Evolutionary conservation across 2,329 filamentous ascomycete genomes (phyloP), one percentile per base, ranked within the genome.

Genomic region (Mariannaea elegans): DNA sequence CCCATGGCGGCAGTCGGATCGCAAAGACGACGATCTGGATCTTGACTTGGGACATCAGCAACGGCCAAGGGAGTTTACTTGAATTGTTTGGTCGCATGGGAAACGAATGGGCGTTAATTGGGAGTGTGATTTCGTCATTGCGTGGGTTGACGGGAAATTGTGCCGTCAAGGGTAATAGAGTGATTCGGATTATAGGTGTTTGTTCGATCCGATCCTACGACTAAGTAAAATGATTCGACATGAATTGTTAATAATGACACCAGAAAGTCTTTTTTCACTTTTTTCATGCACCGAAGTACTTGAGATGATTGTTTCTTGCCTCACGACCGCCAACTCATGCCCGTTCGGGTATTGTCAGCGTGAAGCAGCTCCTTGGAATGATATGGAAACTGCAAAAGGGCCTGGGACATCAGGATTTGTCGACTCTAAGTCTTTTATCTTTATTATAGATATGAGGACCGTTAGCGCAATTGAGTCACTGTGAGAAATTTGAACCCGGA

Each of bases 51-150:
- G 72, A 6, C 66, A 64, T 41, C 65, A 66, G 42, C 73, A 75
- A 49, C 68, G 68, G 34, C 75, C 74, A 7, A 68, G 73, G 45
- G 75, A 77, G 57, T 75, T 76, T 56, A 68, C 68, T 29, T 76
- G 54, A 65, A 31, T 14, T 6, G 24, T 31, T 34, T 36, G 42
- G 36, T 16, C 12, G 6, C 23, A 44, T 42, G 14, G 3, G 16
- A 38, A 29, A 19, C 13, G 49, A 14, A 24, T n/a, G 52, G 71
- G 71, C 62, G 69, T 71, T 73, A 38, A 42, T 19, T 21, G 31
- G 38, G 45, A 36, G 12, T 38, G 42, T 18, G 29, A n/a, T 55
- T 55, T 39, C 18, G 45, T 41, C 52, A 21, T 9, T 36, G 13
- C 19, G 12, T 47, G 23, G 10, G 9, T 57, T 42, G 34, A 41